Evolutionary conservation across 139 green algal genomes (phyloP).

Genomic region (Zygnema circumcarinatum): DNA sequence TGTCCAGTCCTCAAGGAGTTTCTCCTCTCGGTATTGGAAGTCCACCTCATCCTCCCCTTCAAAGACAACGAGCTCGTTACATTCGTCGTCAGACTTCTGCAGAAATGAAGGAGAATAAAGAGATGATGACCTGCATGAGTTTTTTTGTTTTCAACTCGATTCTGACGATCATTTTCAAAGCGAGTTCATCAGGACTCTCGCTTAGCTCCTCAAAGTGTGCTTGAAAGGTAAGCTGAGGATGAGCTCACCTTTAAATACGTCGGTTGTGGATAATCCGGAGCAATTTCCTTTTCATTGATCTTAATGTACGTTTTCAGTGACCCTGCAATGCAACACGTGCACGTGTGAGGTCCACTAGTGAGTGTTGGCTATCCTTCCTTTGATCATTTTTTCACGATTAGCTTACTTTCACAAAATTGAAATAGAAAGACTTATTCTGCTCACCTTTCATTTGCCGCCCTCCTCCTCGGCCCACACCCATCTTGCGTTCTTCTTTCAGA

Average conservation of each 20-base stretch:
- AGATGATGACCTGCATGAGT: neutral
- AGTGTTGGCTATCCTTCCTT: too few species aligned
- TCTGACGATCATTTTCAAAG: neutral
- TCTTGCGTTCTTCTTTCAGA: too few species aligned
- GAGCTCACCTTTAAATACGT: slow-evolving; percentile 68
- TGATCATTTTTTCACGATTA: too few species aligned
- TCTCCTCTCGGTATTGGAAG: slow-evolving; percentile 10
- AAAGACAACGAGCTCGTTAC: slow-evolving; percentile 85
- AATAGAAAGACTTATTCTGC: too few species aligned
- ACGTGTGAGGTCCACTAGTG: too few species aligned
- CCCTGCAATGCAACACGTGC: neutral
- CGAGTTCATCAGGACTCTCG: neutral
- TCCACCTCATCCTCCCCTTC: slow-evolving; percentile 73
- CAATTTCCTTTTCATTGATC: slow-evolving; percentile 91
- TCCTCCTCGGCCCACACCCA: too few species aligned
- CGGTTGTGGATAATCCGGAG: slow-evolving; percentile 91
- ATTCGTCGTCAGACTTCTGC: slow-evolving; percentile 76
- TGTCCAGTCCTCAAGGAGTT: slow-evolving; percentile 70
- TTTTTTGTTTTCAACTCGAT: neutral
- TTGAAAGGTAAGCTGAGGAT: too few species aligned
- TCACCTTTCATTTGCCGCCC: too few species aligned
- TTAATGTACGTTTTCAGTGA: slow-evolving; percentile 77
- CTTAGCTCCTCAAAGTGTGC: too few species aligned
- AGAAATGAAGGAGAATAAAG: neutral
- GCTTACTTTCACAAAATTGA: too few species aligned